Percentiles rank a stretch among this genome's conserved stretches.
Conservation (phyloP, 148 eudicot genomes). For the Dysphania ambrosioides region DNA sequence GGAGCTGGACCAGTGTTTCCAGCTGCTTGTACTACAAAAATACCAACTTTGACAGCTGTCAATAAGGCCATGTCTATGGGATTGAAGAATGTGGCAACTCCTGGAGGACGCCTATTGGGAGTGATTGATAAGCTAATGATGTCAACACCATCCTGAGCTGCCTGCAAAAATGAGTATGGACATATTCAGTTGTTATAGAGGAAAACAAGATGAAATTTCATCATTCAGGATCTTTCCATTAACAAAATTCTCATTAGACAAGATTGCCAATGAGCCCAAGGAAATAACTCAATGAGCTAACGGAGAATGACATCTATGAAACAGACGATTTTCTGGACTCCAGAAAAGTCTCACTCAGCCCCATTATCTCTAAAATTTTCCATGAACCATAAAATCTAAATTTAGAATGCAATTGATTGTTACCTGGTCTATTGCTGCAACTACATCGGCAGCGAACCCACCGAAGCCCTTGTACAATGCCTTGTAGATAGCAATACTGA, state of each 20-base stretch:
- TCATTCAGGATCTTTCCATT: not conserved
- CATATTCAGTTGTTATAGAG: not conserved
- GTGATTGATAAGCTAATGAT: slow-evolving; percentile 94
- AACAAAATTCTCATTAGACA: not conserved
- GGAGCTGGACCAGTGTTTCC: slow-evolving; percentile 99
- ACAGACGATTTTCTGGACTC: not conserved
- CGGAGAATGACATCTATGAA: not conserved
- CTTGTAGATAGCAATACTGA: slow-evolving; percentile 94
- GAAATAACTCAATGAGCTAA: not conserved
- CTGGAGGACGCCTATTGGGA: slow-evolving; percentile 98
- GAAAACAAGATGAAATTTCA: no score
- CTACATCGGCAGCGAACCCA: slow-evolving; percentile 99
- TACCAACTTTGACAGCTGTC: slow-evolving; percentile 80
- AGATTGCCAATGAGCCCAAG: not conserved
- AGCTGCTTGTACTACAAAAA: slow-evolving; percentile 97
- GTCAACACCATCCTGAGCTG: slow-evolving; percentile 99
- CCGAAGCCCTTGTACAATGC: slow-evolving; percentile 98
- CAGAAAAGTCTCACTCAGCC: not conserved
- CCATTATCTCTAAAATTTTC: no score
- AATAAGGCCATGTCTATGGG: slow-evolving; percentile 98
- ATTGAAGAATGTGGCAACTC: slow-evolving; percentile 91
- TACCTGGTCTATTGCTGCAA: slow-evolving; percentile 99
- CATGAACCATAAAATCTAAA: no score
- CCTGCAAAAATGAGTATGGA: slow-evolving; percentile 47
- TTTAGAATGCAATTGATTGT: not conserved